Evolutionary conservation across 805 yeast species (phyloP), one percentile per base, ranked within the genome.

Genomic region (Schizosaccharomyces japonicus): DNA sequence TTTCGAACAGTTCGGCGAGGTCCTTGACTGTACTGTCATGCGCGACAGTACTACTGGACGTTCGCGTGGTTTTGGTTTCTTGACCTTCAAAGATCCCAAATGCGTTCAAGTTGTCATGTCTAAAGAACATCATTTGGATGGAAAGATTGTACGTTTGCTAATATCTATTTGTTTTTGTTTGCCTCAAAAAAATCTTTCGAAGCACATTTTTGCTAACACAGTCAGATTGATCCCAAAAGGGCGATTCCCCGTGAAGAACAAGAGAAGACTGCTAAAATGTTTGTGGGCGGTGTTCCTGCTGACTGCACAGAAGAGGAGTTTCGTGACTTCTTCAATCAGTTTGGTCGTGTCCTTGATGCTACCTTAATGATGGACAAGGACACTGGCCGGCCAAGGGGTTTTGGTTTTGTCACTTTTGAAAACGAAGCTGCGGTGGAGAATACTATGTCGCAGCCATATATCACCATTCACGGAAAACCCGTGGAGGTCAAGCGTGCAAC

Each of bases 241-340:
- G 95, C 98, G 25, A 87, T 87, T 57, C 95, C 96, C 31, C 79
- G 82, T 61, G 95, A 87, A 60, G 95, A 87, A 62, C 98, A 87
- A 63, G 95, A 85, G 60, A 81, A 80, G 60, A 83, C 94, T 15
- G 94, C 95, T 55, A 87, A 87, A 66, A 85, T 87, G 54, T 87
- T 87, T 58, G 95, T 87, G 36, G 98, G 98, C 54, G 98, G 98
- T 54, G 80, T 87, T 51, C 85, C 93, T 48, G 81, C 92, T 19
- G 87, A 82, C 58, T 94, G 85, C 47, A 83, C 84, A 52, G 95
- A 92, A 55, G 73, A 73, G 53, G 95, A 85, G 53, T 90, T 87
- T 63, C 78, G 78, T 60, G 76, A 72, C 47, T 84, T 80, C 62
- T 87, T 87, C 58, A 73, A 80, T 49, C 78, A 78, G 63, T 87